A percentile compares a stretch with the other conserved stretches of the same genome.
Conservation (phyloP, 2,329 filamentous ascomycete genomes). For the Colletotrichum spaethianum region DNA sequence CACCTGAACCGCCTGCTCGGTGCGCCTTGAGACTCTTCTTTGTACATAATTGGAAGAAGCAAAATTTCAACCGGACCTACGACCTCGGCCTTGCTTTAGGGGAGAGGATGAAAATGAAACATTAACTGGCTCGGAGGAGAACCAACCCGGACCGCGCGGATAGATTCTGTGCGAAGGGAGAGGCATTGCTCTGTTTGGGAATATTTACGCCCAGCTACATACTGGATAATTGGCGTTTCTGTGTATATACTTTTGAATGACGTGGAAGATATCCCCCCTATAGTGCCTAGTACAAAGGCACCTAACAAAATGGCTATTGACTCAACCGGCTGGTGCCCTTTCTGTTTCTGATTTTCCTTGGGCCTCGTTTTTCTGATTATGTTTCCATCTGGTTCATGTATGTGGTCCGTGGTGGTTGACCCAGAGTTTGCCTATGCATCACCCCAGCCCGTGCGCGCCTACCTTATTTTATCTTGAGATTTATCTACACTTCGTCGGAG, state of each 20-base stretch:
- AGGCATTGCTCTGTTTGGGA: slow-evolving; percentile 10
- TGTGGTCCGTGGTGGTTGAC: slow-evolving; percentile 11
- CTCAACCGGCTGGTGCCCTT: neutral
- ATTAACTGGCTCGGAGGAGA: slow-evolving; percentile 5
- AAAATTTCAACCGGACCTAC: slow-evolving; percentile 18
- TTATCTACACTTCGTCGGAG: slow-evolving; percentile 15
- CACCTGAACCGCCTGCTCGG: neutral
- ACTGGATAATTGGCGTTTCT: slow-evolving; percentile 35
- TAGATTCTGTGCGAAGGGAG: neutral
- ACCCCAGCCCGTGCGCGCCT: slow-evolving; percentile 16
- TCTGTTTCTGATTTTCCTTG: neutral
- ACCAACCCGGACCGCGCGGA: neutral
- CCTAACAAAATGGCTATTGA: slow-evolving; percentile 17
- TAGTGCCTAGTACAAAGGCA: slow-evolving; percentile 10
- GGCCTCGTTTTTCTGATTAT: too few species aligned
- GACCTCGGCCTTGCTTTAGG: slow-evolving; percentile 5
- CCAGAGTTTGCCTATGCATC: slow-evolving; percentile 3
- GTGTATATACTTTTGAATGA: slow-evolving; percentile 41
- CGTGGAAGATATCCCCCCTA: slow-evolving; percentile 32
- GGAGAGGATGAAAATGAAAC: slow-evolving; percentile 23
- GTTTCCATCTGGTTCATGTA: neutral
- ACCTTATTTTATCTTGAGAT: slow-evolving; percentile 6
- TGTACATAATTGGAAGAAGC: slow-evolving; percentile 41
- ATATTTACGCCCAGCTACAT: slow-evolving; percentile 10
- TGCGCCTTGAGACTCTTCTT: slow-evolving; percentile 22